These are phyloP conservation scores for Taiozyma sp. DNA, from an alignment of 1,139 yeast species.

Conservation along the genomic window DNA sequence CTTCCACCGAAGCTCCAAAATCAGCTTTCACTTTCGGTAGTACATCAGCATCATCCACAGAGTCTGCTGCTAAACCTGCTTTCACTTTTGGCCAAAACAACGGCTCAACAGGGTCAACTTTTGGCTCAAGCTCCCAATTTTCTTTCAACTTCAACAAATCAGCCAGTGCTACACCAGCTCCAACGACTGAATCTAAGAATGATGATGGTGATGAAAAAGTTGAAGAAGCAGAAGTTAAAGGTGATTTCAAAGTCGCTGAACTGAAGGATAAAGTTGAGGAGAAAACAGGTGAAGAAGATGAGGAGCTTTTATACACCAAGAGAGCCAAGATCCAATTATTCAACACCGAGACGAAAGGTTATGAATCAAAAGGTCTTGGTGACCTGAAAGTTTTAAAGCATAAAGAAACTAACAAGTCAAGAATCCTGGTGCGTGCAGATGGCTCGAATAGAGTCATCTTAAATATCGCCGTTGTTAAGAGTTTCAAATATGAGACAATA, in stretches of 20 bases:
- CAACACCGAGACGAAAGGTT: slow-evolving; percentile 46
- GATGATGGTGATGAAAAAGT: slow-evolving; percentile 4
- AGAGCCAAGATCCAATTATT: slow-evolving; percentile 70
- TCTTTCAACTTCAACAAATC: slow-evolving; percentile 12
- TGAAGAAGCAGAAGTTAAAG: slow-evolving; percentile 37
- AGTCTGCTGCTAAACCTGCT: slow-evolving; percentile 1
- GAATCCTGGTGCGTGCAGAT: slow-evolving; percentile 82
- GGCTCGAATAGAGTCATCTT: slow-evolving; percentile 81
- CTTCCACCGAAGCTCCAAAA: slow-evolving; percentile 3
- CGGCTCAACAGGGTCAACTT: slow-evolving; percentile 4
- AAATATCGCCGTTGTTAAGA: slow-evolving; percentile 52
- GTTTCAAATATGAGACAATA: slow-evolving; percentile 48
- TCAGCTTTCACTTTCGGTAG: slow-evolving; percentile 14
- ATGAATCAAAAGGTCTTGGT: slow-evolving; percentile 72
- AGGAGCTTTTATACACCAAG: slow-evolving; percentile 57
- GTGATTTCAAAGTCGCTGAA: slow-evolving; percentile 39
- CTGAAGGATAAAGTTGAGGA: slow-evolving; percentile 43
- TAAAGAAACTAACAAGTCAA: slow-evolving; percentile 51
- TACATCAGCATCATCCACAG: slow-evolving; percentile 4
- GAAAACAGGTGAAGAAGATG: slow-evolving; percentile 86
- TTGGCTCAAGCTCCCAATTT: slow-evolving; percentile 13
- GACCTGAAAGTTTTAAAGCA: slow-evolving; percentile 69
- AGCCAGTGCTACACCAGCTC: background rate
- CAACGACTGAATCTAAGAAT: slow-evolving; percentile 2
- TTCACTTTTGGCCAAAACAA: slow-evolving; percentile 9